Base-by-base conservation (phyloP, 345 rosid species). In the Alliaria petiolata region DNA sequence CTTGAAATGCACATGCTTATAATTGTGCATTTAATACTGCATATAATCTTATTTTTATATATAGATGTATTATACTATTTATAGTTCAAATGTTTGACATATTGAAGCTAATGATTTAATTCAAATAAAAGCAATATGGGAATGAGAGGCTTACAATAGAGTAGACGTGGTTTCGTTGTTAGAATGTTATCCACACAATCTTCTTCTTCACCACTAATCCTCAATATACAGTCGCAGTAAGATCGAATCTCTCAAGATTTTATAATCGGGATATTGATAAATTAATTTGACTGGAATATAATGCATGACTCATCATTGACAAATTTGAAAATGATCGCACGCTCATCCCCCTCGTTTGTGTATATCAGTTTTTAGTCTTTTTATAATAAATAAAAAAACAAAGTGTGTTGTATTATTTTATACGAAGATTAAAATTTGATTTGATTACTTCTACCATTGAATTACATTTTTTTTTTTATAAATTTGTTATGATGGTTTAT, bases 61-160 rank as follows among this genome's bases (percentile, higher is more conserved):
- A 62, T 30, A 38, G 14, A 28, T n/a, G 25, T 17, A 34, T 11
- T 43, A 55, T 34, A 53, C 17, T 54, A 14, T 64, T 8, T 31
- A 38, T 9, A 33, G 60, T 49, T 61, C 67, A 57, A 39, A 74
- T 28, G 61, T 73, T 56, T 74, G 72, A 65, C 72, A 57, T 57
- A 8, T 39, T 40, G 51, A 11, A 49, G 14, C 52, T 38, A 35
- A 60, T 67, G 78, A 59, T 74, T n/a, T 31, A 60, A 8, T 59
- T 46, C 43, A 65, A 60, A 9, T 44, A 67, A 39, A 42, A 5
- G 15, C 8, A 51, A 51, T 28, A 20, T 49, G 61, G n/a, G 52
- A 57, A 65, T 51, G 63, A 67, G 78, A 68, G 78, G 73, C 40
- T 9, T 38, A 67, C 61, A 34, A 43, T 26, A 16, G 8, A 67